Evolutionary conservation across 495 filamentous ascomycete genomes (phyloP).

Genomic region (Aspergillus mulundensis): DNA sequence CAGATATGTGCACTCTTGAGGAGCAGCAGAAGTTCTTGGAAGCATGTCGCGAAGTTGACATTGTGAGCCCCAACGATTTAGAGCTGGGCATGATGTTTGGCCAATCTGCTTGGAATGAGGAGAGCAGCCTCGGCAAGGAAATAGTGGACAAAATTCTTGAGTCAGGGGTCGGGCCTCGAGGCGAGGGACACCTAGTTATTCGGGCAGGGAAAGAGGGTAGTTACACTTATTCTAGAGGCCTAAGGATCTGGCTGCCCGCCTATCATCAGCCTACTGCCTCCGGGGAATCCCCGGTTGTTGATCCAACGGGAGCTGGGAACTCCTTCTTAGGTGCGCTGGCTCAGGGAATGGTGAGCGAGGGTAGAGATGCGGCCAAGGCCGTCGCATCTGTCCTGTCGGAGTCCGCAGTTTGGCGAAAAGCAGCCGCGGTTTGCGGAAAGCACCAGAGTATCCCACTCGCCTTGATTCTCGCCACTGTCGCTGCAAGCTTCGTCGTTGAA

Average conservation of each 20-base stretch:
- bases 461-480: slow-evolving; percentile 73
- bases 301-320: slow-evolving; percentile 96
- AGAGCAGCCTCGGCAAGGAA: slow-evolving; percentile 42
- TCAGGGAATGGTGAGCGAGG: slow-evolving; percentile 63
- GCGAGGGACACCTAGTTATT: slow-evolving; percentile 48
- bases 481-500: slow-evolving; percentile 91
- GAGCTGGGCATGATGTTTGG: slow-evolving; percentile 81
- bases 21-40: slow-evolving; percentile 70
- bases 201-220: slow-evolving; percentile 57
- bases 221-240: slow-evolving; percentile 41
- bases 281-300: slow-evolving; percentile 57
- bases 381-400: slow-evolving; percentile 32
- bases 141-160: slow-evolving; percentile 57
- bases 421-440: slow-evolving; percentile 22
- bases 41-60: slow-evolving; percentile 68
- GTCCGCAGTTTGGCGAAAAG: slow-evolving; percentile 31
- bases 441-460: slow-evolving; percentile 59
- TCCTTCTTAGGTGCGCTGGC: slow-evolving; percentile 83
- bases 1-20: slow-evolving; percentile 75
- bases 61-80: slow-evolving; percentile 83
- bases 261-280: slow-evolving; percentile 45
- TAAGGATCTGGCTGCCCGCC: slow-evolving; percentile 50
- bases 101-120: slow-evolving; percentile 48
- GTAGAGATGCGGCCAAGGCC: slow-evolving; percentile 32
- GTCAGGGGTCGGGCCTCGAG: slow-evolving; percentile 43